These are phyloP conservation scores for Yarrowia osloensis DNA, from an alignment of 805 yeast species.

Conservation along the genomic window DNA sequence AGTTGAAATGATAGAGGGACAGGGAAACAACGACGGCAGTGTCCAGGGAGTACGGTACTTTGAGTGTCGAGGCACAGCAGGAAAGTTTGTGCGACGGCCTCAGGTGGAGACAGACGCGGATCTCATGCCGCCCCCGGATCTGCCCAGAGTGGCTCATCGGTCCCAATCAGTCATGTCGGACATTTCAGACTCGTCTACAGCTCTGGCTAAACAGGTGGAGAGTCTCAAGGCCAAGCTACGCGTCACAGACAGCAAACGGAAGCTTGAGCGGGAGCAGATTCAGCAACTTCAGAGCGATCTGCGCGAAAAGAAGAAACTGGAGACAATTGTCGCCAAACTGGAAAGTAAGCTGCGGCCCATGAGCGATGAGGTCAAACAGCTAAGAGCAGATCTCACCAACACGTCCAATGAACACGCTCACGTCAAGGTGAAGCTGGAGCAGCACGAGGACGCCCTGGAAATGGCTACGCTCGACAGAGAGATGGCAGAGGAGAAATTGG, in stretches of 20 bases:
- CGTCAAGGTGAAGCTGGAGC: conserved; percentile 34
- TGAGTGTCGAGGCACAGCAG: conserved; percentile 58
- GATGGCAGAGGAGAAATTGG: conserved; percentile 43
- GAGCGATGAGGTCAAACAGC: conserved; percentile 39
- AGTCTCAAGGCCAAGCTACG: conserved; percentile 36
- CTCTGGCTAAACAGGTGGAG: conserved; percentile 34
- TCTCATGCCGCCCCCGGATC: conserved; percentile 40
- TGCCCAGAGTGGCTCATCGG: not conserved
- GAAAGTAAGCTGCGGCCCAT: conserved; percentile 40
- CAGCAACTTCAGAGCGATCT: conserved; percentile 35
- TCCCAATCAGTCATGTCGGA: conserved; percentile 1
- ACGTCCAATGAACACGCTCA: not conserved
- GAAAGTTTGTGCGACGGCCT: conserved; percentile 74
- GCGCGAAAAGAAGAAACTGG: conserved; percentile 36
- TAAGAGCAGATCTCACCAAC: conserved; percentile 34
- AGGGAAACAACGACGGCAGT: conserved; percentile 82
- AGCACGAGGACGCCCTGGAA: conserved; percentile 41
- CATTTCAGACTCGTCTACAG: conserved; percentile 1
- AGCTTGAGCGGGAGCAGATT: conserved; percentile 37
- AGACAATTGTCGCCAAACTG: conserved; percentile 39
- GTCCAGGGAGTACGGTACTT: conserved; percentile 65
- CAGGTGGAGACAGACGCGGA: conserved; percentile 49
- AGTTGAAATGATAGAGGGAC: conserved; percentile 76
- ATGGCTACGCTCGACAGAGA: conserved; percentile 43
- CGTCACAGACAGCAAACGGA: conserved; percentile 37